Evolutionary conservation across 345 rosid genomes (phyloP).

Genomic region (Turritis glabra): DNA sequence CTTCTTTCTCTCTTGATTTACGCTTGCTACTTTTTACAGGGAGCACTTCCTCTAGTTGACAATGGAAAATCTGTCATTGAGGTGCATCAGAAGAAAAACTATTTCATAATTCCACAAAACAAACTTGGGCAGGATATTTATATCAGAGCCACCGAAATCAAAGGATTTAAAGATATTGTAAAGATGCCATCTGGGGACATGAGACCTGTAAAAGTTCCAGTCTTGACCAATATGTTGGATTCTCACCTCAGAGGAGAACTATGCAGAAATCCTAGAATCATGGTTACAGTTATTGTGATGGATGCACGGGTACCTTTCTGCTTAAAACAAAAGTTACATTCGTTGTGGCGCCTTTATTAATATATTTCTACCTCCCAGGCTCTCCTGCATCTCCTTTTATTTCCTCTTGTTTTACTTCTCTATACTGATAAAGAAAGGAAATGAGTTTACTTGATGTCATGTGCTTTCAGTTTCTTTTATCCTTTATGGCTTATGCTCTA

Average conservation of each 20-base stretch:
- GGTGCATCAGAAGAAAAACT: constrained; percentile 72
- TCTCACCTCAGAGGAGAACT: constrained; percentile 68
- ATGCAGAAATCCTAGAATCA: constrained; percentile 50
- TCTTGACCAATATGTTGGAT: constrained; percentile 80
- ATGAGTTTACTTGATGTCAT: constrained; percentile 4
- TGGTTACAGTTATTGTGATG: constrained; percentile 73
- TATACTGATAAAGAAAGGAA: constrained; percentile 1
- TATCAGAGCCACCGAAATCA: constrained; percentile 66
- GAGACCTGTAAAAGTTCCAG: constrained; percentile 87
- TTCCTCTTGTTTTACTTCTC: background rate
- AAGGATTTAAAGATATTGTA: constrained; percentile 55
- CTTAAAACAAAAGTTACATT: background rate
- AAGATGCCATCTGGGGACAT: constrained; percentile 93
- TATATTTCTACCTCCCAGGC: background rate
- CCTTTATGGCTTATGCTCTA: background rate
- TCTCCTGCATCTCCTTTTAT: background rate
- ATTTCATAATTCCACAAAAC: constrained; percentile 82
- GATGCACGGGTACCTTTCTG: constrained; percentile 69
- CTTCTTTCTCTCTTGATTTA: constrained; percentile 16
- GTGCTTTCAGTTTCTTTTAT: constrained; percentile 2
- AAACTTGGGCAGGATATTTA: constrained; percentile 95
- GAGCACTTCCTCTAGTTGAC: constrained; percentile 48
- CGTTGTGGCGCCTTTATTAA: constrained; percentile 1
- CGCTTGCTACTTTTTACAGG: constrained; percentile 47
- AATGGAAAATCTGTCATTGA: constrained; percentile 61